Base-by-base conservation (phyloP, 768 basidiomycete species). In the Russula vinacea region DNA sequence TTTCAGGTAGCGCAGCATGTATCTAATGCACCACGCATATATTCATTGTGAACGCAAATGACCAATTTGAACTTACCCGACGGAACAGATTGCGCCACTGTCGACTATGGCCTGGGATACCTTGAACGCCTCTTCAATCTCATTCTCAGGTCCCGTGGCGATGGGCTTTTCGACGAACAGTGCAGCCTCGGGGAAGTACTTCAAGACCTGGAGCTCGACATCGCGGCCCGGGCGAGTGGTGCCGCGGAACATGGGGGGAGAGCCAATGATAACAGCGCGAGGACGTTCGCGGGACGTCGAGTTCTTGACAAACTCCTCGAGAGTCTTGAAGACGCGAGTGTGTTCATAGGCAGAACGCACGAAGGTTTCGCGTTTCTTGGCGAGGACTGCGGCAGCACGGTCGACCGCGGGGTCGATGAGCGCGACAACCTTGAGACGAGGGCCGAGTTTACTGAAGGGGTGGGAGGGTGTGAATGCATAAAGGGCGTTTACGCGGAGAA, bases 131-230 rank as follows among this genome's bases (percentile, higher is more conserved):
- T 91, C 83, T 37, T 81, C 77, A 57, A 93, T 81, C 73, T 90
- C 87, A 54, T 80, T 78, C 65, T 77, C 77, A 24, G 87, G 84
- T 29, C 92, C 93, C 49, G 94, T 93, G 22, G 92, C 86, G 65
- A 95, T 81, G 22, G 94, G 94, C 78, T 97, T 97, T 76, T 97
- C 94, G 63, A 96, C 80, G 74, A 98, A 96, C 77, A 94, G 83
- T 33, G 92, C 86, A 35, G 90, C 86, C 35, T 90, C 88, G 53
- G 94, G 93, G 81, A 98, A 94, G 71, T 85, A 74, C 71, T 91
- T 88, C 75, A 95, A 75, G 68, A 96, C 85, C 76, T 94, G 90
- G 62, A 88, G 75, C 76, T 98, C 94, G 68, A 98, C 82, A 76
- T 96, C 92, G 62, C 87, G 85, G 50, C 89, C 89, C 50, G 85